Evolutionary conservation across 805 yeast genomes (phyloP), one percentile per base, ranked within the genome.

Genomic region (Yarrowia phangngaensis): DNA sequence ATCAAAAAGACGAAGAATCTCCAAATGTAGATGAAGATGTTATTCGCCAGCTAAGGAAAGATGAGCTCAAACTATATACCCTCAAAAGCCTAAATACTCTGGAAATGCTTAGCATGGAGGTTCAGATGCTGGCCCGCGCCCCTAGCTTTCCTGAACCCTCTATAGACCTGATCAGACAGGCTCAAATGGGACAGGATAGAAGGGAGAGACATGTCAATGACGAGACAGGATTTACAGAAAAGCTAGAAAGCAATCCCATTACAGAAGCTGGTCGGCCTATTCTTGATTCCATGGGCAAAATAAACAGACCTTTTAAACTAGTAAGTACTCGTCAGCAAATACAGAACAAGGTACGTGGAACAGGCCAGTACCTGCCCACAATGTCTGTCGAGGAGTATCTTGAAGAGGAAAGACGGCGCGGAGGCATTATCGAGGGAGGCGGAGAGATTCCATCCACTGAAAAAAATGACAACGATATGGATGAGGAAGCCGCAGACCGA

Each of bases 331-430:
- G 78, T 52, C 78, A 77, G 27, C 76, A 80, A 35, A 55, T 86
- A 13, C 70, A 73, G 51, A 67, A 71, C 23, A 76, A 80, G 57
- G 96, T 89, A 0, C 79, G 76, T 56, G 96, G 97, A 1, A 86
- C 94, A 2, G 98, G 97, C 1, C 97, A 92, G 65, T 79, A 74
- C 19, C 71, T 90, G 20, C 98, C 98, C 2, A 86, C 97, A 0
- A 86, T 92, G 92, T 71, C 95, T 0, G 88, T 92, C 0, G 98
- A 92, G 55, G 97, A 92, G 57, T 81, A 84, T 53, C 69, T 92
- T 46, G 95, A 88, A 38, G 79, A 86, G 56, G 98, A 92, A 61
- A 70, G 84, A 54, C 79, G 80, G 14, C 80, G 84, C 58, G 96
- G 96, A 2, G 89, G 90, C 50, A 83, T 89, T 72, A 57, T 65